Conservation (phyloP, 176 grass and related monocot species). For the Paspalum notatum region DNA sequence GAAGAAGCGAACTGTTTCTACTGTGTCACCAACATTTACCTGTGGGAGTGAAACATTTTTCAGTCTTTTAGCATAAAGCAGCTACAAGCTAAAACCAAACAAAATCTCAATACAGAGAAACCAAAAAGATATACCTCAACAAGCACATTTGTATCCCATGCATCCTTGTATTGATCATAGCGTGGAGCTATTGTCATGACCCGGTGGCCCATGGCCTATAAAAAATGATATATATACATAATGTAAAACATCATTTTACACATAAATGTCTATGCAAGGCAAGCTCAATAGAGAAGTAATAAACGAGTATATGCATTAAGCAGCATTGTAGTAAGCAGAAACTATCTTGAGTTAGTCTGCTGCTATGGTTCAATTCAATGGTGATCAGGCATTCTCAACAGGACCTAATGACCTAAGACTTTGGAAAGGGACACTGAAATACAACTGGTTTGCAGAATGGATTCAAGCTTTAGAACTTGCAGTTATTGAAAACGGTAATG, state of each 20-base stretch:
- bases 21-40: constrained; percentile 60
- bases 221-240: constrained; percentile 10
- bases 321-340: background rate
- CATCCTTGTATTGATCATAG: constrained; percentile 76
- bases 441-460: background rate
- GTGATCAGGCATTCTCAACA: background rate
- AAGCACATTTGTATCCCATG: constrained; percentile 68
- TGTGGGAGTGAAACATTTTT: constrained; percentile 30
- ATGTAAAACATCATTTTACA: constrained; percentile 26
- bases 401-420: background rate
- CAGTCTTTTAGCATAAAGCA: background rate
- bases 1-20: constrained; percentile 65
- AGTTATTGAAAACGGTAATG: background rate
- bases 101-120: background rate
- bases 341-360: background rate
- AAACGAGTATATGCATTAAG: background rate
- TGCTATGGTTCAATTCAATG: constrained; percentile 9
- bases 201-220: constrained; percentile 69
- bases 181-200: constrained; percentile 75
- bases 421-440: background rate
- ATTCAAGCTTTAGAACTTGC: background rate
- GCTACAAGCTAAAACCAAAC: constrained; percentile 9
- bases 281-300: background rate
- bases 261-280: background rate
- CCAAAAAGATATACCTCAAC: constrained; percentile 49